Base-by-base conservation (phyloP, 441 rosid genomes). In the Euphorbia celastroides region DNA sequence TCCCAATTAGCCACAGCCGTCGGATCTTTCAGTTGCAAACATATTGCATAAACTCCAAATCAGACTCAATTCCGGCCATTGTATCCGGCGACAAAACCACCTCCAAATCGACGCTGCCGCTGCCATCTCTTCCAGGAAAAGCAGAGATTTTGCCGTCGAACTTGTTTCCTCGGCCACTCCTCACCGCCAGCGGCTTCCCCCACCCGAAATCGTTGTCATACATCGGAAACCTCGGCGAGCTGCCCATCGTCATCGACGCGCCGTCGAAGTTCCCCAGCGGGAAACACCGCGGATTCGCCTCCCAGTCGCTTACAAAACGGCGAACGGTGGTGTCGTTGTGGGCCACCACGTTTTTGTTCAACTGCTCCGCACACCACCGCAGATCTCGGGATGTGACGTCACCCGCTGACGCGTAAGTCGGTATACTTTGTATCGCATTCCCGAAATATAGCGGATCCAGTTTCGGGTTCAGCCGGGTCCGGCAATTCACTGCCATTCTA, bases 141-240 rank as follows among this genome's bases (percentile, higher is more conserved):
- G 98, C 97, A 2, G 98, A 93, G 57, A 93, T 93, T 75, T 93
- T 93, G 13, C 98, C 98, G 62, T 93, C 96, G 59, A 93, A 93
- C 60, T 93, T 93, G 56, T 93, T 93, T 27, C 96, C 94, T 74
- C 79, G 80, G 1, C 98, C 98, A 30, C 98, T 93, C 73, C 97
- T 78, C 14, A 93, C 81, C 0, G 97, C 98, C 76, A 88, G 28
- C 0, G 98, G 98, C 10, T 81, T 80, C 8, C 97, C 98, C 98
- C 98, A 93, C 59, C 98, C 98, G 70, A 93, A 88, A 74, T 93
- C 96, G 66, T 87, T 90, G 22, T 84, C 79, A 72, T 87, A 93
- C 97, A 93, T 93, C 4, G 98, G 98, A 61, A 93, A 93, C 70
- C 98, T 78, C 36, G 97, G 96, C 3, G 98, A 93, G 78, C 98